Percentiles rank a stretch among this genome's conserved stretches.
phyloP scores from a whole-genome alignment of 805 yeast genomes.

The Yamadazyma olivae region DNA sequence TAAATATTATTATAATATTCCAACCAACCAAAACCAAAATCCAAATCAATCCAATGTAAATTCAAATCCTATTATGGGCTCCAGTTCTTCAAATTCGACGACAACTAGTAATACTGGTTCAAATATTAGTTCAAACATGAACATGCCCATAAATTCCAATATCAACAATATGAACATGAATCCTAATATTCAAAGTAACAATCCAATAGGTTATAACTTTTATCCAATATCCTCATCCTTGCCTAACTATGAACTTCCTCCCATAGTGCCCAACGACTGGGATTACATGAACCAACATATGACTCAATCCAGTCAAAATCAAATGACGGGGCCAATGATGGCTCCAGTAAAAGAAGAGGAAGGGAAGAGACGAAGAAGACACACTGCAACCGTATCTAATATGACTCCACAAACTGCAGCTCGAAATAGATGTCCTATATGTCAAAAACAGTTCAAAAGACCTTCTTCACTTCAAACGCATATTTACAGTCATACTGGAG shows the following conservation, averaged over 20 bases:
- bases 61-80: no score
- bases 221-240: background rate
- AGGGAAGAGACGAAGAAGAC: constrained; percentile 14
- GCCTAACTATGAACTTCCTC: constrained; percentile 7
- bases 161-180: no score
- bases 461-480: constrained; percentile 83
- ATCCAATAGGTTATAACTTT: no score
- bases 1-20: no score
- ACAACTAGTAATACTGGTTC: no score
- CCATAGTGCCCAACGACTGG: constrained; percentile 7
- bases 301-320: background rate
- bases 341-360: background rate
- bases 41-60: no score
- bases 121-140: background rate
- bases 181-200: no score
- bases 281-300: background rate
- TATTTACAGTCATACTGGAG: constrained; percentile 61
- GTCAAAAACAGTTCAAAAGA: constrained; percentile 75
- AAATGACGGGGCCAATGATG: background rate
- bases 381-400: constrained; percentile 18
- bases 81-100: no score
- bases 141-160: no score
- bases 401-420: constrained; percentile 46
- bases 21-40: no score
- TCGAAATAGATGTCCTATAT: constrained; percentile 50